phyloP scores from a whole-genome alignment of 2,329 filamentous ascomycete genomes.

The Podosphaera aphanis region DNA sequence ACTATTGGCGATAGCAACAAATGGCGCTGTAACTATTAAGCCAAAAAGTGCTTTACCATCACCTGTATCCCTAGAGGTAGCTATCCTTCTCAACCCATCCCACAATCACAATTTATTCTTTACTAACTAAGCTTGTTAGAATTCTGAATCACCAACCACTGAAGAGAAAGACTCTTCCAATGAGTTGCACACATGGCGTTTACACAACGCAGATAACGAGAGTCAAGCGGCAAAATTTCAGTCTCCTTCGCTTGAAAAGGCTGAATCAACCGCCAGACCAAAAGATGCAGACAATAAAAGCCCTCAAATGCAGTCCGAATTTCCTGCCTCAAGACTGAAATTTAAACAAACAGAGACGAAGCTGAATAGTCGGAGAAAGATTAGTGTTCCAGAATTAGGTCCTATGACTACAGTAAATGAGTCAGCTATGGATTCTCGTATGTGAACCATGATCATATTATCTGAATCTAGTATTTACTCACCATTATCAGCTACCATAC shows the following conservation, averaged over 20 bases:
- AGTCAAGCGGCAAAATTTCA: slow-evolving; percentile 28
- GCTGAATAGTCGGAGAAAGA: slow-evolving; percentile 33
- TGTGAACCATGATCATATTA: slow-evolving; percentile 14
- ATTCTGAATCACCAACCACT: slow-evolving; percentile 3
- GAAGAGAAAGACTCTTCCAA: slow-evolving; percentile 9
- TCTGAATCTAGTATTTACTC: neutral
- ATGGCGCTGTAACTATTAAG: neutral
- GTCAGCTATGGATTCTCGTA: slow-evolving; percentile 46
- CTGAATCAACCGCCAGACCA: slow-evolving; percentile 18
- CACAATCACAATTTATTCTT: no score
- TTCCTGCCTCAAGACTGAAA: slow-evolving; percentile 21
- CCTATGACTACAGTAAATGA: slow-evolving; percentile 49
- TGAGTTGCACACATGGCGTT: slow-evolving; percentile 33
- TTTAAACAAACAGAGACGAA: slow-evolving; percentile 34
- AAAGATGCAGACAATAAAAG: slow-evolving; percentile 16
- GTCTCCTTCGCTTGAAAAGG: slow-evolving; percentile 25
- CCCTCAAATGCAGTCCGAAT: slow-evolving; percentile 13
- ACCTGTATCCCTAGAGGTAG: neutral
- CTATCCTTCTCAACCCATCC: neutral
- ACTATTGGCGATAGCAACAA: neutral
- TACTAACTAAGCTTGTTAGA: slow-evolving; percentile 6
- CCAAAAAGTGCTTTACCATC: neutral
- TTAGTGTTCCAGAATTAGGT: slow-evolving; percentile 39
- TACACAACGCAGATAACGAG: slow-evolving; percentile 27
- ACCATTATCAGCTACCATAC: slow-evolving; percentile 33